A percentile compares a stretch with the other conserved stretches of the same genome.
phyloP scores from a whole-genome alignment of 495 filamentous ascomycete genomes.

The Trichoderma parareesei region DNA sequence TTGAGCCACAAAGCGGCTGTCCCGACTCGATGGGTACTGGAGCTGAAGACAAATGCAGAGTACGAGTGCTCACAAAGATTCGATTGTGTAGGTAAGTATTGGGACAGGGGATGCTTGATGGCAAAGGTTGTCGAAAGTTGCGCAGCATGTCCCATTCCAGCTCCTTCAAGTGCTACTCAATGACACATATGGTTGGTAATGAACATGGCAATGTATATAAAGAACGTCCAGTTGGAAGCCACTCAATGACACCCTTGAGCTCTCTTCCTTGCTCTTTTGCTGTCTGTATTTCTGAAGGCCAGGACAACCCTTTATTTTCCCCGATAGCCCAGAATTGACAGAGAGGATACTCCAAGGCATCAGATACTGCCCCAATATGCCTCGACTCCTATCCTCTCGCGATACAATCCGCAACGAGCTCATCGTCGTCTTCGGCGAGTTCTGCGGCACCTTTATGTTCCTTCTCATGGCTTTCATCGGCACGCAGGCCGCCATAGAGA shows the following conservation, averaged over 20 bases:
- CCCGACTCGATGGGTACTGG: no score
- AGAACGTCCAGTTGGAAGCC: no score
- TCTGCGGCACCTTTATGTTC: constrained; percentile 62
- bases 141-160: no score
- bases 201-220: no score
- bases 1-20: background rate
- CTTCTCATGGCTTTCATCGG: constrained; percentile 59
- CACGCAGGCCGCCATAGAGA: constrained; percentile 15
- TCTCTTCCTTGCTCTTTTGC: no score
- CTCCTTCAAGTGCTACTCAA: no score
- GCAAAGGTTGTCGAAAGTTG: no score
- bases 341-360: background rate
- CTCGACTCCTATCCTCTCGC: background rate
- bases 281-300: background rate
- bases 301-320: background rate
- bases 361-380: background rate
- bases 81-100: no score
- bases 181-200: no score
- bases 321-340: background rate
- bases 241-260: background rate
- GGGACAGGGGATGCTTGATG: no score
- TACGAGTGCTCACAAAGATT: no score
- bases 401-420: constrained; percentile 26
- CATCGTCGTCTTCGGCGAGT: constrained; percentile 50
- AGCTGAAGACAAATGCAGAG: no score